Conservation (phyloP, 2,329 filamentous ascomycete species). For the Calonectria hongkongensis region DNA sequence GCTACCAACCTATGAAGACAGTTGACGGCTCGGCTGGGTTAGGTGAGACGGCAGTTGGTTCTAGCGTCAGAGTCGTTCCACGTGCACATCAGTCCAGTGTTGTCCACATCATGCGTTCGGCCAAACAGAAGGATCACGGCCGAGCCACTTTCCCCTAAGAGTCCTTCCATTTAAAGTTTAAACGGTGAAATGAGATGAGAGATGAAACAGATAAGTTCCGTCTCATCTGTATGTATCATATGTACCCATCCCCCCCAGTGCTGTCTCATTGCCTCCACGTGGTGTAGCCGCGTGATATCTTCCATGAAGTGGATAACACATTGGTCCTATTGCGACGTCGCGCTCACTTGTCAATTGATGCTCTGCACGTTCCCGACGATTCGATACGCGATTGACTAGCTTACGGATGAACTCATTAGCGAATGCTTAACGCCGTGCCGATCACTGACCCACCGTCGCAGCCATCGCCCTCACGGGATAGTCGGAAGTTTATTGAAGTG, state of each 20-base stretch:
- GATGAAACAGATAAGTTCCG: not conserved
- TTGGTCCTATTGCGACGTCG: too few relatives aligned
- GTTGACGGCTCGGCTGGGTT: not conserved
- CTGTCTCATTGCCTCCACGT: too few relatives aligned
- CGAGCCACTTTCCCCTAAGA: not conserved
- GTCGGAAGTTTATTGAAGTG: constrained; percentile 6
- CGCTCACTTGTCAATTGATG: not conserved
- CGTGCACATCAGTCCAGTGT: not conserved
- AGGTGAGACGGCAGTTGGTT: not conserved
- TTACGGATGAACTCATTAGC: not conserved
- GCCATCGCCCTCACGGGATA: not conserved
- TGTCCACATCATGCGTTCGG: not conserved
- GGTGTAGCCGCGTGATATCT: too few relatives aligned
- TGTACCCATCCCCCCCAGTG: not conserved
- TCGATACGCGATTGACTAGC: constrained; percentile 1
- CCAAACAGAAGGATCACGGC: too few relatives aligned
- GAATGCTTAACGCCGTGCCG: not conserved
- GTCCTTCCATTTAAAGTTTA: not conserved
- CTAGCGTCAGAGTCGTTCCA: not conserved
- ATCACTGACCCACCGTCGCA: not conserved
- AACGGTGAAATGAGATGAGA: not conserved
- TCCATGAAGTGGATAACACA: not conserved
- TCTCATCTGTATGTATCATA: too few relatives aligned
- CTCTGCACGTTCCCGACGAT: not conserved
- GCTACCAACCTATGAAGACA: too few relatives aligned